Evolutionary conservation across 106 monocot genomes (phyloP).

Genomic region (Acanthochlamys bracteata): DNA sequence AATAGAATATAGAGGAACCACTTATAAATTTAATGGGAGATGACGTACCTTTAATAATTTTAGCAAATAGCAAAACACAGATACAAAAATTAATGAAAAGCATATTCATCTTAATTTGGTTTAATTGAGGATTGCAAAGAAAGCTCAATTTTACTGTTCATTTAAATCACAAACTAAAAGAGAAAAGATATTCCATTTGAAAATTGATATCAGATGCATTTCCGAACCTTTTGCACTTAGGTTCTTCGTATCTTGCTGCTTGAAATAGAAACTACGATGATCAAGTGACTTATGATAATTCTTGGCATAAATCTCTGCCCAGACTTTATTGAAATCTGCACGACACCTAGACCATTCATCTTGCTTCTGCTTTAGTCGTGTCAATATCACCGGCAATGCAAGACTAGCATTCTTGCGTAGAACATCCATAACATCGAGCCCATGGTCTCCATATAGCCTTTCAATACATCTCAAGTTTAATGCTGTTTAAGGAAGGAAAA

Average conservation of each 20-base stretch:
- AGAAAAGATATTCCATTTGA: not conserved
- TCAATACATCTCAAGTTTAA: slow-evolving; percentile 94
- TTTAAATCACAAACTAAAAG: too few species aligned
- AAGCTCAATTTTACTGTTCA: too few species aligned
- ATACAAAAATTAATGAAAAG: too few species aligned
- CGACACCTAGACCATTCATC: slow-evolving; percentile 97
- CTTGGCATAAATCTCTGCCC: slow-evolving; percentile 96
- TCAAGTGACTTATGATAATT: slow-evolving; percentile 98
- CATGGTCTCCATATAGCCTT: slow-evolving; percentile 93
- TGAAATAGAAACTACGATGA: slow-evolving; percentile 96
- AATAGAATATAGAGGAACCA: too few species aligned
- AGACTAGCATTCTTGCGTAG: slow-evolving; percentile 76
- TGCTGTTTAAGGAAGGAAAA: slow-evolving; percentile 32
- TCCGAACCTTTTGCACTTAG: slow-evolving; percentile 84
- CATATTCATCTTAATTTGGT: too few species aligned
- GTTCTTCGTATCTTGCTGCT: slow-evolving; percentile 91
- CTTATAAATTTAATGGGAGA: too few species aligned
- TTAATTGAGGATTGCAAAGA: too few species aligned
- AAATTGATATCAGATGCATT: not conserved
- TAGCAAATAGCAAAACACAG: too few species aligned
- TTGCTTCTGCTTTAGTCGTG: slow-evolving; percentile 95
- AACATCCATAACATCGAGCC: slow-evolving; percentile 90
- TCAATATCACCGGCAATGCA: slow-evolving; percentile 86
- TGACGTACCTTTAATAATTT: too few species aligned
- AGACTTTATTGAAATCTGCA: slow-evolving; percentile 93